Conservation (phyloP, 2,329 filamentous ascomycete species). For the Gliomastix tumulicola region DNA sequence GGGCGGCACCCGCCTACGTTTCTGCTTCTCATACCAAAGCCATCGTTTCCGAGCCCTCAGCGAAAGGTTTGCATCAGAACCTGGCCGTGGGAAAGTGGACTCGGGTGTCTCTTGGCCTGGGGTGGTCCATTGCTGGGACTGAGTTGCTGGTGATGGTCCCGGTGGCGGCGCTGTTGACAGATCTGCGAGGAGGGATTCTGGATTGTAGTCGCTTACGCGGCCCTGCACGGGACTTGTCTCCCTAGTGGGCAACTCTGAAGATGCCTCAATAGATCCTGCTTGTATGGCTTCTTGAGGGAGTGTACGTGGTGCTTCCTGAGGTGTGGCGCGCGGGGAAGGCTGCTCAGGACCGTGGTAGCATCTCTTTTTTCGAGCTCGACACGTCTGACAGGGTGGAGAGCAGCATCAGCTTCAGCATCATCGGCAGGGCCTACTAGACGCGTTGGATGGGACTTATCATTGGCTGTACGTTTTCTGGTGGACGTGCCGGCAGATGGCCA, state of each 20-base stretch:
- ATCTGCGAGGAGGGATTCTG: slow-evolving; percentile 9
- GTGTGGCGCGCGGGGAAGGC: background rate
- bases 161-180: slow-evolving; percentile 6
- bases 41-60: too few species aligned
- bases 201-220: slow-evolving; percentile 10
- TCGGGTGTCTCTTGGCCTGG: too few species aligned
- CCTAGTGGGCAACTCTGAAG: background rate
- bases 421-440: too few species aligned
- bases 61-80: too few species aligned
- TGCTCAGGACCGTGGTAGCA: slow-evolving; percentile 8
- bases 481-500: slow-evolving; percentile 5
- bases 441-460: slow-evolving; percentile 4
- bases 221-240: slow-evolving; percentile 5
- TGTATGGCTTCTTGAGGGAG: too few species aligned
- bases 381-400: slow-evolving; percentile 9
- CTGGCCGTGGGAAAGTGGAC: too few species aligned
- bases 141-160: too few species aligned
- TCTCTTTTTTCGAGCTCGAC: slow-evolving; percentile 9
- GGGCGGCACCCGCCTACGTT: background rate
- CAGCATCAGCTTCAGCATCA: too few species aligned
- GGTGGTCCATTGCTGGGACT: too few species aligned
- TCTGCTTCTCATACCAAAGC: slow-evolving; percentile 10
- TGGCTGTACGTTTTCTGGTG: slow-evolving; percentile 4
- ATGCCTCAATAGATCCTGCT: too few species aligned
- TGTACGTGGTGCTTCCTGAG: too few species aligned